Conservation (phyloP, 768 basidiomycete genomes). For the Lentinus tigrinus region DNA sequence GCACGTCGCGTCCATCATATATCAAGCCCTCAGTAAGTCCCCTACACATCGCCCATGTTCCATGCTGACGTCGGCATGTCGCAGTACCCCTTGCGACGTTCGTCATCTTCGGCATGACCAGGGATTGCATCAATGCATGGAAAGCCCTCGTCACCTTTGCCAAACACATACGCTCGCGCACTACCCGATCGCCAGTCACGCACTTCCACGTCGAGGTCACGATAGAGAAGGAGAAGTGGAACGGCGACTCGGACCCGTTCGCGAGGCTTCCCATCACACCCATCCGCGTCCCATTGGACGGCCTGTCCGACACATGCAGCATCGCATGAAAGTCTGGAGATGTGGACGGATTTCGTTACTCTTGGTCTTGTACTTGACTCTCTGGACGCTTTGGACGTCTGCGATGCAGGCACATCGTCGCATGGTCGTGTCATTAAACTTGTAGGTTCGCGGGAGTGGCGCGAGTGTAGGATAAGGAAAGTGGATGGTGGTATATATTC, state of each 20-base stretch:
- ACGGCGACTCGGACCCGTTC: too few species aligned
- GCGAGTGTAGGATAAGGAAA: neutral
- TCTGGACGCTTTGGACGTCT: neutral
- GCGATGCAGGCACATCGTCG: neutral
- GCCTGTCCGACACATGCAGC: too few species aligned
- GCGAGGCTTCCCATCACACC: too few species aligned
- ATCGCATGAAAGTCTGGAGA: too few species aligned
- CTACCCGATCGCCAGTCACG: too few species aligned
- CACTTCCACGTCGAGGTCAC: too few species aligned
- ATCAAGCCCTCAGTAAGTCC: slow-evolving; percentile 3
- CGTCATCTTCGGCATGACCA: slow-evolving; percentile 10
- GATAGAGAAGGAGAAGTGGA: too few species aligned
- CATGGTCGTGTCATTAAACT: neutral
- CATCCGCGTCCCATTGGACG: too few species aligned
- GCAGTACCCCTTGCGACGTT: slow-evolving; percentile 22
- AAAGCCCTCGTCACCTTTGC: neutral
- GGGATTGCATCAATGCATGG: slow-evolving; percentile 2
- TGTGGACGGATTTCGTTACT: too few species aligned
- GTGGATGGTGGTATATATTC: neutral
- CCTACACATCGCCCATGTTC: too few species aligned
- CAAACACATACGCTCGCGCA: neutral
- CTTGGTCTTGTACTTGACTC: too few species aligned
- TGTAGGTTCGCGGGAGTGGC: neutral
- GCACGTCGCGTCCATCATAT: neutral
- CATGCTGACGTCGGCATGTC: neutral